Evolutionary conservation across 2,329 filamentous ascomycete genomes (phyloP).

Genomic region (Colletotrichum musicola): DNA sequence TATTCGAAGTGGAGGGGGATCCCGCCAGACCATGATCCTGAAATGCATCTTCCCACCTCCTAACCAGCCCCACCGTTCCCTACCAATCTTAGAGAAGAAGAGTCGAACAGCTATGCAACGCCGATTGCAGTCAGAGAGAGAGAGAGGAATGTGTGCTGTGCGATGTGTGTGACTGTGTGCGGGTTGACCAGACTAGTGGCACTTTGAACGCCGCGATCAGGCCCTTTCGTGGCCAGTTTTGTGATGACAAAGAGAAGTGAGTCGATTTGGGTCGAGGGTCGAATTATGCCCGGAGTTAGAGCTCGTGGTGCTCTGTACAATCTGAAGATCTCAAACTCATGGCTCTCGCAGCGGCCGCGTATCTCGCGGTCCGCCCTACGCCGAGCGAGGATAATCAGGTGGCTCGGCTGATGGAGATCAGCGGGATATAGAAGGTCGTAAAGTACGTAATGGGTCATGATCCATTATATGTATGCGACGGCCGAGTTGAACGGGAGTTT

Average conservation of each 20-base stretch:
- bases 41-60: conserved; percentile 39
- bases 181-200: conserved; percentile 27
- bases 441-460: conserved; percentile 41
- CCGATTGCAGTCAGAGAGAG: conserved; percentile 28
- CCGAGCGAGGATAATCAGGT: conserved; percentile 10
- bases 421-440: conserved; percentile 36
- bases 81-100: conserved; percentile 39
- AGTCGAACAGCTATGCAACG: conserved; percentile 35
- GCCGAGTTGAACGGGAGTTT: conserved; percentile 11
- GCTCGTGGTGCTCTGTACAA: conserved; percentile 24
- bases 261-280: conserved; percentile 24
- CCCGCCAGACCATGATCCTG: conserved; percentile 33
- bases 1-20: conserved; percentile 4
- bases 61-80: conserved; percentile 32
- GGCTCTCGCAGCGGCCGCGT: conserved; percentile 4
- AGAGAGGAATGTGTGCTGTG: conserved; percentile 22
- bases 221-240: conserved; percentile 24
- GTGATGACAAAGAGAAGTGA: conserved; percentile 27
- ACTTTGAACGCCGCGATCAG: conserved; percentile 23
- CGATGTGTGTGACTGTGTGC: conserved; percentile 15
- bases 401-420: conserved; percentile 30
- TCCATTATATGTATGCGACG: conserved; percentile 35
- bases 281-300: conserved; percentile 22
- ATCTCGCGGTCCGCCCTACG: background rate
- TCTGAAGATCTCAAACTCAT: conserved; percentile 23